Base-by-base conservation (phyloP, 768 basidiomycete species). In the Phylloporus sp. region DNA sequence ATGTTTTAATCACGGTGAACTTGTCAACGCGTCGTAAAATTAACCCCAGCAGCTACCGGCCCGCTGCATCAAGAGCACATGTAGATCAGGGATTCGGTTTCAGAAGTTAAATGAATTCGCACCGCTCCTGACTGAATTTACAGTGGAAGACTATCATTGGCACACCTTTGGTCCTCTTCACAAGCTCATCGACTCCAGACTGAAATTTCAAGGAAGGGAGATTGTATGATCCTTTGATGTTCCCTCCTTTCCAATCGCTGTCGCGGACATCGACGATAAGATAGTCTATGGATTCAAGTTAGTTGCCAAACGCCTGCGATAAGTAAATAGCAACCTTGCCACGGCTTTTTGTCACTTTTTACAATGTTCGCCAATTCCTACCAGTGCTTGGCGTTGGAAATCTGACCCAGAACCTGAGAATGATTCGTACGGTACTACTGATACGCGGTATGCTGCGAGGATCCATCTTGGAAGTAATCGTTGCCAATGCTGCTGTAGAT, bases 211-310 rank as follows among this genome's bases (percentile, higher is more conserved):
- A 50, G 8, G 86, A 86, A 2, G 90, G 90, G 27, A 73, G 59
- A 58, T 86, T 79, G 48, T 77, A 58, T 33, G 78, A 73, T 50
- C 77, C 74, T 54, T 75, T 80, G 63, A 92, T 88, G 61, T 91
- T 84, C 29, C 90, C 90, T 54, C 90, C 90, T 10, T 61, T 70
- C 65, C 74, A 86, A 54, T 92, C 90, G 46, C 82, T 78, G 62
- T 90, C 89, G n/a, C 90, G 82, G 26, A 92, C 90, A 62, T 92
- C 90, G 32, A 92, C 77, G 35, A 92, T 75, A 24, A 84, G 63
- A 60, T 82, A 91, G 60, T 90, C 86, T 66, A 29, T 11, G 24
- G 26, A 15, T 17, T 3, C 34, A 6, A 33, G 29, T 47, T 23
- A 38, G 45, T n/a, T 32, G 17, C 9, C 13, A 39, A 27, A 35